A percentile compares a stretch with the other conserved stretches of the same genome.
Conservation (phyloP, 2,329 filamentous ascomycete species). For the Saccharata proteae region DNA sequence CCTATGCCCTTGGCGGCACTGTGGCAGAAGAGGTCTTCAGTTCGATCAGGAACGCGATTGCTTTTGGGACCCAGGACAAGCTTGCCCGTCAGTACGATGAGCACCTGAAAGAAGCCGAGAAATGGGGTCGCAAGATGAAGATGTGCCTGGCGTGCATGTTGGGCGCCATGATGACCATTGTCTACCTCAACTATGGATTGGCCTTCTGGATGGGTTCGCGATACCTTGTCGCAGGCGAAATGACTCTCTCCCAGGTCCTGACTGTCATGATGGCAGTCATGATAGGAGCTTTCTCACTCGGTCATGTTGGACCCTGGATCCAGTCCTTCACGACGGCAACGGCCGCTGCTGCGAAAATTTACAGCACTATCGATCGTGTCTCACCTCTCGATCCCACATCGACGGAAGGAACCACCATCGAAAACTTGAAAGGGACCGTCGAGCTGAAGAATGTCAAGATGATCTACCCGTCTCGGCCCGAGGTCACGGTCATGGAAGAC, state of each 20-base stretch:
- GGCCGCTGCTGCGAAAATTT: conserved; percentile 74
- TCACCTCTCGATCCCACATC: conserved; percentile 71
- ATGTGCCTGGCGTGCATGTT: conserved; percentile 64
- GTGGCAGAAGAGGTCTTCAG: conserved; percentile 91
- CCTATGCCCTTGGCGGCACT: conserved; percentile 75
- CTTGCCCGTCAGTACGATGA: conserved; percentile 75
- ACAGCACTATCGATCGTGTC: conserved; percentile 75
- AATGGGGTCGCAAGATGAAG: conserved; percentile 67
- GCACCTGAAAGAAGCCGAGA: conserved; percentile 61
- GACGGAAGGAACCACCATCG: conserved; percentile 54
- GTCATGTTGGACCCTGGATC: conserved; percentile 22
- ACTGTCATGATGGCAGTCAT: conserved; percentile 85
- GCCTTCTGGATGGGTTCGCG: conserved; percentile 13
- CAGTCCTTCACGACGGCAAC: conserved; percentile 13
- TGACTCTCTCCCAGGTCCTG: conserved; percentile 58
- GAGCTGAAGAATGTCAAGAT: conserved; percentile 71
- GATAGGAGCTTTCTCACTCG: conserved; percentile 84
- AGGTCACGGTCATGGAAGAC: conserved; percentile 75
- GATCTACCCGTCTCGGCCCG: conserved; percentile 82
- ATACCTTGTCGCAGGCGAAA: conserved; percentile 26
- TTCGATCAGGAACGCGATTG: conserved; percentile 82
- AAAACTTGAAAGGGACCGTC: conserved; percentile 59
- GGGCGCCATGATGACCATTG: conserved; percentile 66
- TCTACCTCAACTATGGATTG: conserved; percentile 58
- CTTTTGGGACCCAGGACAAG: conserved; percentile 87